Evolutionary conservation across 2,329 filamentous ascomycete genomes (phyloP), one percentile per base, ranked within the genome.

Genomic region (Beauveria asiatica): DNA sequence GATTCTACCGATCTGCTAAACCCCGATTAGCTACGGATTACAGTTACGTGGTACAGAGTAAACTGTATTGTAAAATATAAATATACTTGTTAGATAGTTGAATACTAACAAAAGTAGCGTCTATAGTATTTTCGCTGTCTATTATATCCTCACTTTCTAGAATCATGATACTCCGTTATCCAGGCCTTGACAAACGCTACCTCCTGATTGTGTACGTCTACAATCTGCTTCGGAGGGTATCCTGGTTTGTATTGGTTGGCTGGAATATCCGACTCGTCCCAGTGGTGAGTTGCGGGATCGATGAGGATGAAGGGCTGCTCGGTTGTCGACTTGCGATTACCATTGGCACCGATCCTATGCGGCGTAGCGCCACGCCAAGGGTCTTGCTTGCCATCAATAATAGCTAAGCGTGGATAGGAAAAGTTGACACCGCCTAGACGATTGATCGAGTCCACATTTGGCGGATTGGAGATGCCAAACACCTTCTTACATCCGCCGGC

Each of bases 321-420:
- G 0, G 76, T 73, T 0, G 88, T 89, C 48, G 81, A 87, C 16
- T 76, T 72, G 19, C 88, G 77, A 39, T 76, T 73, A 0, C 78
- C 76, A 0, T 84, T 79, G 1, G 27, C 46, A 5, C 77, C 81
- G 17, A 84, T 80, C 0, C 84, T 85, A 53, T 93, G 85, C 1
- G 88, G 84, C 0, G 87, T 88, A 0, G 88, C 88, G 0, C 84
- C 83, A 19, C 87, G 82, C 91, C 91, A 96, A 0, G 90, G 90
- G 68, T 95, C 91, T 59, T 83, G 83, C 63, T 90, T 83, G 23
- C 90, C 90, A 62, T 92, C 90, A 42, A 96, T 77, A 50, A 89
- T 62, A 2, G 91, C 91, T 0, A 95, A 81, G 1, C 90, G 85
- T 1, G 86, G 82, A 68, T 90, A 92, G 42, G 82, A 81, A 65